Evolutionary conservation across 2,329 filamentous ascomycete genomes (phyloP).

Genomic region (Aspergillus eucalypticola): DNA sequence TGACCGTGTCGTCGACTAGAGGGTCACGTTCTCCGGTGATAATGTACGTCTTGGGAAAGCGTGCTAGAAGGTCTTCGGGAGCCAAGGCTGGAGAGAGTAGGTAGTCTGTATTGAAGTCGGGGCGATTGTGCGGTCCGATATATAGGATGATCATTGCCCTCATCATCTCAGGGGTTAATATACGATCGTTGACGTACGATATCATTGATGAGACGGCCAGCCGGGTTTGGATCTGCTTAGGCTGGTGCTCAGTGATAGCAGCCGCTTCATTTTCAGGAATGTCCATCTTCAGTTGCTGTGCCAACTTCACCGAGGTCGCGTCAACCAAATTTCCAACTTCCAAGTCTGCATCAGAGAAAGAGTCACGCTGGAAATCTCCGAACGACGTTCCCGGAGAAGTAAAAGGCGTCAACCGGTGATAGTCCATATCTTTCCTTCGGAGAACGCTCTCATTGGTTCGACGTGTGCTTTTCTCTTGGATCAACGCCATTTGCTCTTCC

Average conservation of each 20-base stretch:
- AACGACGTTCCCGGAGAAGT: slow-evolving; percentile 79
- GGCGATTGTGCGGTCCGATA: slow-evolving; percentile 87
- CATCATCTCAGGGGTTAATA: slow-evolving; percentile 97
- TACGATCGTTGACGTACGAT: slow-evolving; percentile 94
- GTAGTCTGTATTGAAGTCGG: slow-evolving; percentile 89
- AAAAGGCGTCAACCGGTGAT: slow-evolving; percentile 72
- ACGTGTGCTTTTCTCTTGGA: slow-evolving; percentile 76
- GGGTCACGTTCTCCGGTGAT: slow-evolving; percentile 94
- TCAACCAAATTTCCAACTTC: slow-evolving; percentile 24
- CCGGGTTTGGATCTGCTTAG: slow-evolving; percentile 68
- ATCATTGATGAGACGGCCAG: slow-evolving; percentile 96
- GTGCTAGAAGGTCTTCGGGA: slow-evolving; percentile 75
- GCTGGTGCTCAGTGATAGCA: slow-evolving; percentile 39
- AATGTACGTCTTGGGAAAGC: slow-evolving; percentile 94
- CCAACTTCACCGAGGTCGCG: slow-evolving; percentile 25
- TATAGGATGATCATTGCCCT: slow-evolving; percentile 98
- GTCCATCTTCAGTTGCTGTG: slow-evolving; percentile 32
- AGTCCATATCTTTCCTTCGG: slow-evolving; percentile 83
- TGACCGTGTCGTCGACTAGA: slow-evolving; percentile 92
- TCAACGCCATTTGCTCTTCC: slow-evolving; percentile 93
- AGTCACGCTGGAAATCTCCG: slow-evolving; percentile 52
- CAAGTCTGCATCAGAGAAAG: slow-evolving; percentile 17
- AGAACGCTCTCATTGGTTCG: slow-evolving; percentile 78
- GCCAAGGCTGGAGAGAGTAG: slow-evolving; percentile 86
- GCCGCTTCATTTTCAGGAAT: slow-evolving; percentile 40